Conservation (phyloP, 768 basidiomycete species). For the Boletus pseudo-olivaceus region DNA sequence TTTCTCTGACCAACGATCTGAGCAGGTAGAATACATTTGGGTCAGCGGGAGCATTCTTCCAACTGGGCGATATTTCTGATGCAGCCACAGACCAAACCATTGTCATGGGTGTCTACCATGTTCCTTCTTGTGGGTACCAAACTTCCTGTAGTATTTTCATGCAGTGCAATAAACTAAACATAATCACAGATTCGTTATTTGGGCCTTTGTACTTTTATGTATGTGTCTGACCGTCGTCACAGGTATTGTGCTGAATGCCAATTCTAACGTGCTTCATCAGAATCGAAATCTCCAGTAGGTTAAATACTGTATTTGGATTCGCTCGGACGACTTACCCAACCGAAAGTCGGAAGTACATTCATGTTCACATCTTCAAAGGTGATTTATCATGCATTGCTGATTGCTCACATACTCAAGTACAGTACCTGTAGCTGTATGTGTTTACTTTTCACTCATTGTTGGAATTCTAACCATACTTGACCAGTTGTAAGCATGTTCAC, state of each 20-base stretch:
- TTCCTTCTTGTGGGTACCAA: not conserved
- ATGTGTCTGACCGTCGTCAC: not conserved
- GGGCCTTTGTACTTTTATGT: not conserved
- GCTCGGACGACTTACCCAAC: not conserved
- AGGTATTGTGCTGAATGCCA: not conserved
- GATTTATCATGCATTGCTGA: not conserved
- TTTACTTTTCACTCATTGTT: not conserved
- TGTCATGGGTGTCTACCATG: not conserved
- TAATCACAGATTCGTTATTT: not conserved
- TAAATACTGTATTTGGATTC: not conserved
- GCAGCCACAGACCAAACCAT: not conserved
- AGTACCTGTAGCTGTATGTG: not conserved
- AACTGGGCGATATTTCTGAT: not conserved
- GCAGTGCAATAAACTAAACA: not conserved
- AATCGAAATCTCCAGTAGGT: not conserved
- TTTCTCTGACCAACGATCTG: not conserved
- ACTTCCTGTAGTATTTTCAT: not conserved
- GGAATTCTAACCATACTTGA: too few species aligned
- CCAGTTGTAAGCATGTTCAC: not conserved
- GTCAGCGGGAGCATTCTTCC: not conserved
- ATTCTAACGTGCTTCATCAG: not conserved
- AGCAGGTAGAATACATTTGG: not conserved
- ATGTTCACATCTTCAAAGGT: not conserved
- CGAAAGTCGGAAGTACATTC: not conserved
- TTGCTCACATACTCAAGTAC: not conserved